Conservation (phyloP, 495 filamentous ascomycete genomes). For the Neurospora africana region DNA sequence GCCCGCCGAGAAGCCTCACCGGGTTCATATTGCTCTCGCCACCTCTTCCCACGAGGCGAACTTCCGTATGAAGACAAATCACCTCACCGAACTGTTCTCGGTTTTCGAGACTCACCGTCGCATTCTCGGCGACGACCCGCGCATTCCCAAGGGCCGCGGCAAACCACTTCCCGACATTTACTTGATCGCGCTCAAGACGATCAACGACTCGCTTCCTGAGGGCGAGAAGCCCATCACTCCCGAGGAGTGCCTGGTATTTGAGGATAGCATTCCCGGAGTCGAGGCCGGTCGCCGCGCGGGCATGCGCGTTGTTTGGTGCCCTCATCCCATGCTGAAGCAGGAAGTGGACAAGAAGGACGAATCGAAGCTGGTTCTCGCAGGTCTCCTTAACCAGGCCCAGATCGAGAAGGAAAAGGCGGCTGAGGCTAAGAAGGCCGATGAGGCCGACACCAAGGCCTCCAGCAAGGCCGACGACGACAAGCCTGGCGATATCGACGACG, state of each 20-base stretch:
- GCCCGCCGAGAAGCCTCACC: constrained; percentile 15
- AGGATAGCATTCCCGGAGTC: constrained; percentile 87
- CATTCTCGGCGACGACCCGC: constrained; percentile 76
- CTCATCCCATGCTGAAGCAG: constrained; percentile 67
- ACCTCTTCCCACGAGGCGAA: constrained; percentile 64
- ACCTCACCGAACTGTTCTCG: constrained; percentile 54
- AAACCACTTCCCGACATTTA: constrained; percentile 97
- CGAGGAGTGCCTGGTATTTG: constrained; percentile 90
- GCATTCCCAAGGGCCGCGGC: constrained; percentile 69
- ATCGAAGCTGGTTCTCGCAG: constrained; percentile 77
- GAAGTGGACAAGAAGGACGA: constrained; percentile 53
- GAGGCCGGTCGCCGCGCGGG: constrained; percentile 86
- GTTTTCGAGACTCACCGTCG: constrained; percentile 57
- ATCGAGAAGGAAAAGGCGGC: constrained; percentile 44
- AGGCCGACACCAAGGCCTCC: constrained; percentile 42
- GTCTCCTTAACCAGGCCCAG: constrained; percentile 57
- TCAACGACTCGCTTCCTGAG: constrained; percentile 60
- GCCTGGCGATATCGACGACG: constrained; percentile 56
- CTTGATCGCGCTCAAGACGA: constrained; percentile 69
- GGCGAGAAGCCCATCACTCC: constrained; percentile 62
- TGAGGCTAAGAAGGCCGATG: constrained; percentile 59
- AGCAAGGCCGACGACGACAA: constrained; percentile 49
- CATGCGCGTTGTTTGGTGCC: constrained; percentile 91
- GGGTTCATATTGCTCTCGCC: constrained; percentile 75
- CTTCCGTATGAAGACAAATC: constrained; percentile 68